Conservation (phyloP, 768 basidiomycete genomes). For the Tricholoma sp. region DNA sequence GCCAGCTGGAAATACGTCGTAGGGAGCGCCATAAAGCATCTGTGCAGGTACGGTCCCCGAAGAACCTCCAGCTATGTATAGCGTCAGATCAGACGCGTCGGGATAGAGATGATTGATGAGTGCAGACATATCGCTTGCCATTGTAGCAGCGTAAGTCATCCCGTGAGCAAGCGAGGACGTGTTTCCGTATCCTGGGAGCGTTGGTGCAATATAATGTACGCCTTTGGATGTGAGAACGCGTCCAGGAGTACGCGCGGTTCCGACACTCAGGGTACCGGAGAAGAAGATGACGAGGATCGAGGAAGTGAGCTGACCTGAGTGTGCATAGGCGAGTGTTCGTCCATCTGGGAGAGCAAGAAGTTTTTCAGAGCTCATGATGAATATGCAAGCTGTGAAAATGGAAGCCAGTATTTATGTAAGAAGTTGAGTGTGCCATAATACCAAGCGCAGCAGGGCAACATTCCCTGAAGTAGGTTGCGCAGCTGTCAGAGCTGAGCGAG, state of each 20-base stretch:
- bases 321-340: constrained; percentile 36
- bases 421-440: too few species aligned
- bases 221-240: constrained; percentile 21
- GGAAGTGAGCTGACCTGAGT: constrained; percentile 30
- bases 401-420: too few species aligned
- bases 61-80: constrained; percentile 44
- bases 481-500: too few species aligned
- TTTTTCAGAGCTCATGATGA: constrained; percentile 9
- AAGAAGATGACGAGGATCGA: constrained; percentile 35
- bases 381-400: too few species aligned
- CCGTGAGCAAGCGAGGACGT: constrained; percentile 29
- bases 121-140: constrained; percentile 31
- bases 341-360: constrained; percentile 16
- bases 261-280: constrained; percentile 35
- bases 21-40: constrained; percentile 45
- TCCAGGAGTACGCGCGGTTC: constrained; percentile 18
- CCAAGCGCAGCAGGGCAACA: too few species aligned
- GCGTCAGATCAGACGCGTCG: constrained; percentile 22
- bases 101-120: constrained; percentile 39
- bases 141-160: constrained; percentile 26
- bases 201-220: constrained; percentile 32
- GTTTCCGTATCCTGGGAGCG: constrained; percentile 45
- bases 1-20: constrained; percentile 40
- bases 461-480: too few species aligned
- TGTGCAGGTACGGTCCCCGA: constrained; percentile 44